Percentiles rank a stretch among this genome's conserved stretches.
phyloP scores from a whole-genome alignment of 164 flowering plant species.

The Magnolia changhungtana region DNA sequence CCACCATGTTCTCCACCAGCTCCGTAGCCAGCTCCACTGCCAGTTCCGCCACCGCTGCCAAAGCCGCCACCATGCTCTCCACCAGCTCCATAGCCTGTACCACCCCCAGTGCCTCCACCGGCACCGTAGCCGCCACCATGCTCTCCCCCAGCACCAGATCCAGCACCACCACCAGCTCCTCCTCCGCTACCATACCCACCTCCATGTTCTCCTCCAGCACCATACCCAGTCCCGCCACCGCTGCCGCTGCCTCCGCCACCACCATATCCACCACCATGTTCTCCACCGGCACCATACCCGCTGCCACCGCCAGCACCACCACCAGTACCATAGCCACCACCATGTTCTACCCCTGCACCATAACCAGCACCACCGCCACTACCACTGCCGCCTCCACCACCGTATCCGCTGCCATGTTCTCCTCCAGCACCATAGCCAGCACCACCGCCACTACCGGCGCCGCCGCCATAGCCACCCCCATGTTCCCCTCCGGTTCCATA shows the following conservation, averaged over 20 bases:
- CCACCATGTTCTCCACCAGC: slow-evolving; percentile 1
- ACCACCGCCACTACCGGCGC: slow-evolving; percentile 3
- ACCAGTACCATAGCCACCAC: slow-evolving; percentile 5
- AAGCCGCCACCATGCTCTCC: neutral
- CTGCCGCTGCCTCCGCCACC: slow-evolving; percentile 23
- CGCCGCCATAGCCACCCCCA: slow-evolving; percentile 9
- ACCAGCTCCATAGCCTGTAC: slow-evolving; percentile 4
- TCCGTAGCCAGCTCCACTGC: slow-evolving; percentile 6
- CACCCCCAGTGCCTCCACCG: neutral
- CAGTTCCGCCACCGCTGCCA: slow-evolving; percentile 1
- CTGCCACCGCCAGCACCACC: slow-evolving; percentile 20
- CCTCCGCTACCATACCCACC: slow-evolving; percentile 15
- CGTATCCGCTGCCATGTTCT: slow-evolving; percentile 3
- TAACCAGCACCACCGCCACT: neutral
- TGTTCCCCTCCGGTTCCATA: slow-evolving; percentile 5
- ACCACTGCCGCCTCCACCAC: neutral
- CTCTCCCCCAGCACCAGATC: slow-evolving; percentile 6
- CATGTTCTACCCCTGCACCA: neutral
- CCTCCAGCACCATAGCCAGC: slow-evolving; percentile 2
- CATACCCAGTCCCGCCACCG: slow-evolving; percentile 21
- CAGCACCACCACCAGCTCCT: slow-evolving; percentile 4
- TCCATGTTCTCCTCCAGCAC: slow-evolving; percentile 25
- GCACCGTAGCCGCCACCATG: slow-evolving; percentile 2
- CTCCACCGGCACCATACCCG: slow-evolving; percentile 22
- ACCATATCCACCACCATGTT: slow-evolving; percentile 27